Percentiles rank a stretch among this genome's conserved stretches.
Conservation (phyloP, 164 flowering plant genomes). For the Tetracentron sinense region DNA sequence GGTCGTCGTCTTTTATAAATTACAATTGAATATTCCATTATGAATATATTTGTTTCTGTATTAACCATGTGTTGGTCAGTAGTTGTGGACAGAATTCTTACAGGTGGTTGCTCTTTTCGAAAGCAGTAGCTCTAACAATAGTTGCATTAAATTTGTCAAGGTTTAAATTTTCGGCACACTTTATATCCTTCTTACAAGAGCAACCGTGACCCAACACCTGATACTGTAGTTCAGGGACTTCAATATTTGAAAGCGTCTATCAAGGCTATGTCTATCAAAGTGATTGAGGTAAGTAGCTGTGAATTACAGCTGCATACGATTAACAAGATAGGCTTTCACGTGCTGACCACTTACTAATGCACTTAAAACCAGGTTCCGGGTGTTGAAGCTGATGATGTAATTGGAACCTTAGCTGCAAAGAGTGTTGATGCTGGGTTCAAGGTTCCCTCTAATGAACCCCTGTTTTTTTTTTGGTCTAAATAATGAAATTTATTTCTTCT, state of each 20-base stretch:
- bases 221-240: conserved; percentile 88
- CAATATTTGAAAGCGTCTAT: conserved; percentile 92
- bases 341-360: conserved; percentile 8
- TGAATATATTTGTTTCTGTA: not conserved
- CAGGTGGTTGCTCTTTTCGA: no score
- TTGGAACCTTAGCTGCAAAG: conserved; percentile 83
- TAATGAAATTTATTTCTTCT: not conserved
- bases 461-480: not conserved
- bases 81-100: not conserved
- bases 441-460: conserved; percentile 24
- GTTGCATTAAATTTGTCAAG: conserved; percentile 33
- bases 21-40: not conserved
- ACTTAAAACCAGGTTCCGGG: conserved; percentile 73
- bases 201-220: conserved; percentile 92
- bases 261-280: conserved; percentile 89
- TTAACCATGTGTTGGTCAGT: not conserved
- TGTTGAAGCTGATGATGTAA: conserved; percentile 99
- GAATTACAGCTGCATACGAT: conserved; percentile 2
- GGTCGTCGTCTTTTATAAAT: not conserved
- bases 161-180: conserved; percentile 83
- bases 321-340: no score
- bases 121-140: not conserved
- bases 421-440: conserved; percentile 82
- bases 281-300: conserved; percentile 67
- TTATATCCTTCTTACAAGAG: conserved; percentile 85